Base-by-base conservation (phyloP, 108 stramenopile genomes). In the Fragilariopsis cylindrus region DNA sequence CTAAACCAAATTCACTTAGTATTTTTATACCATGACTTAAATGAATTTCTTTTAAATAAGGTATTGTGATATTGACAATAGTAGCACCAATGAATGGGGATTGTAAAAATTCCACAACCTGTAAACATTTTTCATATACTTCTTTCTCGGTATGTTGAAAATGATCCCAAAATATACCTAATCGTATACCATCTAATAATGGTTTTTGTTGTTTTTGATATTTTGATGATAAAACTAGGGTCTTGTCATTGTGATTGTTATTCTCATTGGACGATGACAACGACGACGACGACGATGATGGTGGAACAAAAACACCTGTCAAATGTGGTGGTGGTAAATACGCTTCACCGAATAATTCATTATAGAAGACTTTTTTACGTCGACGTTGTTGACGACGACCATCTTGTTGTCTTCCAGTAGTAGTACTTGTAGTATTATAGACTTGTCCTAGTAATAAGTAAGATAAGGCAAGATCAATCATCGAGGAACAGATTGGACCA, bases 1-100 rank as follows among this genome's bases (percentile, higher is more conserved):
- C 16, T 12, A 65, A 15, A 45, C 72, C 83, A 54, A 90, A 79
- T 65, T 90, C 89, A 60, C 76, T 64, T 12, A 75, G 4, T 47
- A 90, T 87, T 57, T 80, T 90, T 7, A 85, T 62, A 5, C 67
- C 79, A 68, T 90, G 90, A 6, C 81, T 62, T 5, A 88, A 15
- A 54, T 84, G 78, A 21, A 84, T 85, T 48, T 79, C 71, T 45
- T 66, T 41, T 16, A 88, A 45, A 70, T 87, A 74, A 15, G 87
- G 85, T 48, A 90, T 73, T 41, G 73, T 80, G 68, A 90, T 71
- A 57, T 77, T 60, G 56, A 86, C 79, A 42, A 86, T 76, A 47
- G 69, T 62, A 0, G 86, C 89, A 2, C 89, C 89, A 8, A 44
- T 70, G 1, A 30, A 2, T 13, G 18, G 21, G 0, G 45, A 52